Evolutionary conservation across 495 filamentous ascomycete genomes (phyloP), one percentile per base, ranked within the genome.

Genomic region (Lasiosphaeris hirsuta): DNA sequence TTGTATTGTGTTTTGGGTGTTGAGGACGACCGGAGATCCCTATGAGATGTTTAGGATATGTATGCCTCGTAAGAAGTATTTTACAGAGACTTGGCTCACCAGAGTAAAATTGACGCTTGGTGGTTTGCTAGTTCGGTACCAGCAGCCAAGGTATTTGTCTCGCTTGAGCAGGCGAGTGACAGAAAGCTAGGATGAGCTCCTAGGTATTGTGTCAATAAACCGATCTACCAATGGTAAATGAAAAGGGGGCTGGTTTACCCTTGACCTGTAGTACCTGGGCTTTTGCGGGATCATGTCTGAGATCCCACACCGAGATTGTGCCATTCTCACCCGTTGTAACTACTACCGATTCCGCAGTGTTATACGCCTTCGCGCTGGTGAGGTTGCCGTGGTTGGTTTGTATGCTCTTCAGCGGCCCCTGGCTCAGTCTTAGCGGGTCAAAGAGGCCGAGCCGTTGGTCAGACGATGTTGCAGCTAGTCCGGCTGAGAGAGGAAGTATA

Each of bases 121-220:
- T 83, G 83, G 38, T 90, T 84, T 11, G 79, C 81, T 30, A 94
- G 73, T 69, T 96, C 92, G 7, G 88, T 91, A 8, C 93, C 93
- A 23, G 85, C 87, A 33, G 84, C 89, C 10, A 96, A 68, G 10
- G 78, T 72, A 61, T 83, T 83, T 13, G 77, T 80, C 40, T 73
- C 71, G 48, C 74, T 73, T 30, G 79, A 81, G 68, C 82, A 85
- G 23, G 84, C 84, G 15, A 94, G 72, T 1, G 90, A 89, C n/a
- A 90, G 73, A 34, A 92, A 77, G 30, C 86, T 78, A 0, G 75
- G 67, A 42, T 64, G 66, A 45, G 70, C 68, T 37, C 70, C 73
- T 78, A 37, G 7, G 46, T 36, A 30, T 43, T 36, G 43, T 40
- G 23, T 30, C 5, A 30, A 17, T 11, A 58, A 11, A 7, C n/a